Conservation (phyloP, 768 basidiomycete species). For the Podaxis sp. region DNA sequence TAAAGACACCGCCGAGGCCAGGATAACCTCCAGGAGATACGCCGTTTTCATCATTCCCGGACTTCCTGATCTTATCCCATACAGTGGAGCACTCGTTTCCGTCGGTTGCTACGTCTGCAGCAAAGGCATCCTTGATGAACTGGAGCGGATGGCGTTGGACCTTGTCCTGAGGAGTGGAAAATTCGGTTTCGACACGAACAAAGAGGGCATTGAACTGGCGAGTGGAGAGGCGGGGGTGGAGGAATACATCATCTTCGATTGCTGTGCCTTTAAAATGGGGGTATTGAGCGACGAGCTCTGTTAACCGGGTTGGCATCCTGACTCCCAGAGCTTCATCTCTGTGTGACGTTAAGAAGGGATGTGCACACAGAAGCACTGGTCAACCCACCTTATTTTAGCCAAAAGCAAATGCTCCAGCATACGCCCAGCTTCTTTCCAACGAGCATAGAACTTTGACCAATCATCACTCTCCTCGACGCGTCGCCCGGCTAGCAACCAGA, state of each 20-base stretch:
- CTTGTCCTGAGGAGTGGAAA: conserved; percentile 39
- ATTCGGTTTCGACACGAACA: conserved; percentile 59
- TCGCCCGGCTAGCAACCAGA: conserved; percentile 62
- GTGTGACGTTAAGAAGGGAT: conserved; percentile 12
- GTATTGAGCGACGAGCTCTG: conserved; percentile 66
- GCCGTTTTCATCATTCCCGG: conserved; percentile 28
- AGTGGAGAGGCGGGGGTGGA: conserved; percentile 67
- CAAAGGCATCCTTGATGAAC: conserved; percentile 62
- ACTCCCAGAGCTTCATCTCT: conserved; percentile 56
- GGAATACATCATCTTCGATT: conserved; percentile 38
- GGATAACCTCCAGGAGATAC: conserved; percentile 23
- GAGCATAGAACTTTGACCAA: conserved; percentile 61
- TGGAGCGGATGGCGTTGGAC: conserved; percentile 39
- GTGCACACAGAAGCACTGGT: not conserved
- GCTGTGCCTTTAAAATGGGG: conserved; percentile 45
- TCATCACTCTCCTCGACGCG: conserved; percentile 48
- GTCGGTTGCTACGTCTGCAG: conserved; percentile 24
- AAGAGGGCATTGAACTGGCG: conserved; percentile 58
- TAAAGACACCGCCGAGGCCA: conserved; percentile 47
- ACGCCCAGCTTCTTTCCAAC: conserved; percentile 73
- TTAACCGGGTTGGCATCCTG: conserved; percentile 64
- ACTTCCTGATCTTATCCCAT: conserved; percentile 53
- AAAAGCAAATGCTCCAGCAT: conserved; percentile 77
- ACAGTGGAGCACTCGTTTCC: conserved; percentile 32
- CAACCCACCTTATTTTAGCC: conserved; percentile 60